Evolutionary conservation across 1,284 basidiomycete genomes (phyloP), one percentile per base, ranked within the genome.

Genomic region (Earliella scabrosa): DNA sequence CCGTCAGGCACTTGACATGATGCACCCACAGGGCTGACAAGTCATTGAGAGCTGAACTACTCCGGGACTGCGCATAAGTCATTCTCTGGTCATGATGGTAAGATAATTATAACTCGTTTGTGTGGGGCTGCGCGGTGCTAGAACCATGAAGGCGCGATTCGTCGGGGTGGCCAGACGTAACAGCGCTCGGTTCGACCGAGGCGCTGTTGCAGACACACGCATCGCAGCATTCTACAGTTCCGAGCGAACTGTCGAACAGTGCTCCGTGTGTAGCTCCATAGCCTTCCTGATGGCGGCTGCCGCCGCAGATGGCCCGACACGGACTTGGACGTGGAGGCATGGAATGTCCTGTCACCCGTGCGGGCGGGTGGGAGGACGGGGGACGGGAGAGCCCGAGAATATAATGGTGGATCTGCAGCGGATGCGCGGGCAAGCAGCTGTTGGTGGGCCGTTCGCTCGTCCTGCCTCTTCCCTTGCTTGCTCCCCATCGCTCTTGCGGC

Each of bases 381-480:
- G n/a, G n/a, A n/a, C n/a, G n/a, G n/a, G n/a, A n/a, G n/a, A n/a
- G n/a, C 29, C 29, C 7, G 6, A 31, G 29, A 7, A 16, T 41
- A 47, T 51, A 51, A 46, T 18, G 23, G 14, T 21, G 26, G 13
- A 11, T 13, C 23, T 7, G 13, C 24, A 5, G 14, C 27, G 27
- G n/a, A 21, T 38, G 23, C 21, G 31, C 38, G 48, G 18, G 36
- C 27, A 35, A 29, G 35, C 24, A 43, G 44, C 44, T 39, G n/a
- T 39, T 32, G 39, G 45, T 47, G 29, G 49, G 49, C 31, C 49
- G 54, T 51, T 56, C 34, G 35, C 32, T 56, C 49, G 49, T n/a
- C 38, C 55, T 31, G 44, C 61, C 44, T 38, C 16, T 32, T 20
- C 44, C 26, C 31, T 31, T 27, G 45, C 40, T 23, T 32, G 24